phyloP scores from a whole-genome alignment of 768 basidiomycete species.

The Phaffia australis region DNA sequence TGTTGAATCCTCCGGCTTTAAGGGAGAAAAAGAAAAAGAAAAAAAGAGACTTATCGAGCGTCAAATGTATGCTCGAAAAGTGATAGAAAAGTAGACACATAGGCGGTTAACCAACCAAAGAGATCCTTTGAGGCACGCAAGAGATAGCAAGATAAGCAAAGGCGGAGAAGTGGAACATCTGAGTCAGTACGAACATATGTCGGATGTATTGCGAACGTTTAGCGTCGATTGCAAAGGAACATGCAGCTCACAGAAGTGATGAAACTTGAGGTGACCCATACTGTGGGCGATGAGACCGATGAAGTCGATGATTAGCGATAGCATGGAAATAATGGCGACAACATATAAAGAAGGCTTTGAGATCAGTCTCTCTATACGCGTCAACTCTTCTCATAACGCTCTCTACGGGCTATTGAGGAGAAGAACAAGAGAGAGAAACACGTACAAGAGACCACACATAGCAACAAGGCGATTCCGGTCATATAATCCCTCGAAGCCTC shows the following conservation, averaged over 20 bases:
- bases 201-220: background rate
- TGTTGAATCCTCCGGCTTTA: slow-evolving; percentile 25
- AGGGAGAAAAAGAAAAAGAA: background rate
- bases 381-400: too few relatives aligned
- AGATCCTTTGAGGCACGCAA: slow-evolving; percentile 12
- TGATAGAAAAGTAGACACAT: background rate
- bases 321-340: too few relatives aligned
- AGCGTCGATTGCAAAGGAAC: background rate
- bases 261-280: slow-evolving; percentile 19
- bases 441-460: too few relatives aligned
- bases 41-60: background rate
- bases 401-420: too few relatives aligned
- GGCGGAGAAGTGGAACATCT: background rate
- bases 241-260: slow-evolving; percentile 18
- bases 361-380: too few relatives aligned
- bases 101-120: slow-evolving; percentile 13
- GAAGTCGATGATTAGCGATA: too few relatives aligned
- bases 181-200: too few relatives aligned
- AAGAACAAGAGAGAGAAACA: too few relatives aligned
- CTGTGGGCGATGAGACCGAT: too few relatives aligned
- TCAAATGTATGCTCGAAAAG: background rate
- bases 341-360: too few relatives aligned
- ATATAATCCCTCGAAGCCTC: too few relatives aligned
- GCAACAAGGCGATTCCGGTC: too few relatives aligned
- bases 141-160: background rate